phyloP scores from a whole-genome alignment of 148 eudicot genomes.

The Drosera capensis region DNA sequence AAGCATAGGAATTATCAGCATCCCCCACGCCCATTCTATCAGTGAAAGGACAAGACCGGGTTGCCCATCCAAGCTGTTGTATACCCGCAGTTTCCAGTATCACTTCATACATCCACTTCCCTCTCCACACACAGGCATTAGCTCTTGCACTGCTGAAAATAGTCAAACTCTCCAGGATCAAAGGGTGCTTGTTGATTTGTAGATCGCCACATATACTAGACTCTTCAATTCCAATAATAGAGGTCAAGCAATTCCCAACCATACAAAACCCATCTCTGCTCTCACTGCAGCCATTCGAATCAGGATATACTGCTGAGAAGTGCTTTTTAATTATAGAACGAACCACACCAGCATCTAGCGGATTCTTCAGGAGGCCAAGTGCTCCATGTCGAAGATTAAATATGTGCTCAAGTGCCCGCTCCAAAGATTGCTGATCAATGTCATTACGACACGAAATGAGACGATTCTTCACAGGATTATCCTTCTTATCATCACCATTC shows the following conservation, averaged over 20 bases:
- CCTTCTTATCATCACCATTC: constrained; percentile 37
- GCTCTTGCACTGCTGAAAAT: constrained; percentile 90
- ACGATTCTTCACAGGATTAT: constrained; percentile 41
- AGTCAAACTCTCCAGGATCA: constrained; percentile 63
- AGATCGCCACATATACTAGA: constrained; percentile 76
- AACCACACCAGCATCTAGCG: constrained; percentile 24
- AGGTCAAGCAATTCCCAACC: constrained; percentile 18
- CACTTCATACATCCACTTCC: constrained; percentile 98
- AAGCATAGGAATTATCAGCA: constrained; percentile 94
- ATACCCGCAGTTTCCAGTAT: constrained; percentile 78
- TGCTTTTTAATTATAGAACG: constrained; percentile 43
- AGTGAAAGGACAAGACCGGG: constrained; percentile 73
- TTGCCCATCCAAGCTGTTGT: constrained; percentile 96
- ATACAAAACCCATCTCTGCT: constrained; percentile 44
- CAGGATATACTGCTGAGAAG: constrained; percentile 15
- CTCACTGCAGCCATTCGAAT: constrained; percentile 1
- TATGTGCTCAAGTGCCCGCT: constrained; percentile 73
- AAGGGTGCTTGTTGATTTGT: constrained; percentile 34
- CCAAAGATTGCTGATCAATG: constrained; percentile 81
- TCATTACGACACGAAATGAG: constrained; percentile 64
- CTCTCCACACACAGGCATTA: constrained; percentile 85
- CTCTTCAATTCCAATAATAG: constrained; percentile 46
- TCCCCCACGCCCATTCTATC: constrained; percentile 94
- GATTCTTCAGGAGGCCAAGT: constrained; percentile 25
- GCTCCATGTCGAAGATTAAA: constrained; percentile 59